Evolutionary conservation across 2,329 filamentous ascomycete species (phyloP).

Genomic region (Iodosphaeria phyllophila): DNA sequence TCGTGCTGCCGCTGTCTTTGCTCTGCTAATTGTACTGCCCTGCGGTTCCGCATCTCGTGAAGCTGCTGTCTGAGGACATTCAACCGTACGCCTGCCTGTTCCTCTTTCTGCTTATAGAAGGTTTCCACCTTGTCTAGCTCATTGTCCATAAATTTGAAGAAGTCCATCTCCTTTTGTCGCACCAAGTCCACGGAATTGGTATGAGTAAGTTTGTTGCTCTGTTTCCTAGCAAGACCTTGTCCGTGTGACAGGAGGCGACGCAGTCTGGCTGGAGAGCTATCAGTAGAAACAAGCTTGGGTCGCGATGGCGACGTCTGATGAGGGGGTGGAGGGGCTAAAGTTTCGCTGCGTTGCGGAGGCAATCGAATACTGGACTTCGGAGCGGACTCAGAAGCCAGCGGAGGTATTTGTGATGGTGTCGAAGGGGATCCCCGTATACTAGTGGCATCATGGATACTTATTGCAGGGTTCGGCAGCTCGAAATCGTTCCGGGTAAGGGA

Average conservation of each 20-base stretch:
- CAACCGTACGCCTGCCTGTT: constrained; percentile 60
- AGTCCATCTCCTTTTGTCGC: constrained; percentile 60
- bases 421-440: too few relatives aligned
- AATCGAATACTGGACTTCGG: constrained; percentile 9
- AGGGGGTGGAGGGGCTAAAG: constrained; percentile 10
- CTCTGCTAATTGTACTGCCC: constrained; percentile 50
- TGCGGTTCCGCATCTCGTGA: constrained; percentile 78
- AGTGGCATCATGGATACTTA: too few relatives aligned
- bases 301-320: constrained; percentile 4
- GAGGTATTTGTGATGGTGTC: constrained; percentile 8
- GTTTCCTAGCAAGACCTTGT: constrained; percentile 15
- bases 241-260: constrained; percentile 21
- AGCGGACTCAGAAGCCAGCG: constrained; percentile 4
- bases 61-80: constrained; percentile 61
- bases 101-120: constrained; percentile 79
- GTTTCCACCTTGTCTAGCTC: constrained; percentile 82
- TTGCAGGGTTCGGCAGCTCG: constrained; percentile 33
- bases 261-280: constrained; percentile 11
- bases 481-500: constrained; percentile 18
- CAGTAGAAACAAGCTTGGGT: not conserved
- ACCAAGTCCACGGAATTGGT: constrained; percentile 28
- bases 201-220: constrained; percentile 18
- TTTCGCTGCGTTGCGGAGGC: constrained; percentile 17
- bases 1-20: constrained; percentile 17
- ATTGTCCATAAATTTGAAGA: constrained; percentile 66